Base-by-base conservation (phyloP, 345 rosid species). In the Salix caprea region DNA sequence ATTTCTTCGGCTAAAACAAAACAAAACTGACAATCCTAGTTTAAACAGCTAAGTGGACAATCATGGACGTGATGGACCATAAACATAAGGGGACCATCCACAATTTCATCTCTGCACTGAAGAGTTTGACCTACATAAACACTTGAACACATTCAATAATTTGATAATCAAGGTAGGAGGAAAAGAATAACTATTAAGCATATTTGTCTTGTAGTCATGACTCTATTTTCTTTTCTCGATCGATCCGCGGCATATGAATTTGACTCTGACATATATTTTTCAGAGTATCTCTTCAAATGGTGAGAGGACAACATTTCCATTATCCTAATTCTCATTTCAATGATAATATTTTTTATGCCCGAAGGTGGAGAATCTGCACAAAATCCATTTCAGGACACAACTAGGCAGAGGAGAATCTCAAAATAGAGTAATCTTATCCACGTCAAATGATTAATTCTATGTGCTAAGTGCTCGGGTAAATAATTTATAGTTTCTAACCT, bases 341-440 rank as follows among this genome's bases (percentile, higher is more conserved):
- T 1, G 18, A 46, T 54, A 54, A 34, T 48, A 42, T 42, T 67
- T 40, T 68, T 58, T 58, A 74, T 19, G 67, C 30, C 23, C 3
- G 30, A 15, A 69, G 67, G 79, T 60, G 61, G 74, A 69, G 79
- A 76, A 60, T 60, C 62, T 42, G 44, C 2, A n/a, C 44, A 58
- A 40, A 76, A 69, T 76, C 78, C 78, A 58, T 39, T 28, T 40
- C 58, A 34, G 32, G 18, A 68, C 66, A 54, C 16, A 67, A 19
- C 19, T 39, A 67, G 44, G 28, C 37, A 58, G 37, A 39, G 73
- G 9, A 0, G 6, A 54, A 54, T 54, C 60, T 61, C 28, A 21
- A 65, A 32, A 10, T 74, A 21, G 10, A 46, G 1, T 30, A 30
- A 65, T 74, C 77, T 18, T 19, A 14, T 74, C 71, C 71, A 74